Percentiles rank a stretch among this genome's conserved stretches.
phyloP scores from a whole-genome alignment of 2,329 filamentous ascomycete genomes.

The Hypoxylon sp. region DNA sequence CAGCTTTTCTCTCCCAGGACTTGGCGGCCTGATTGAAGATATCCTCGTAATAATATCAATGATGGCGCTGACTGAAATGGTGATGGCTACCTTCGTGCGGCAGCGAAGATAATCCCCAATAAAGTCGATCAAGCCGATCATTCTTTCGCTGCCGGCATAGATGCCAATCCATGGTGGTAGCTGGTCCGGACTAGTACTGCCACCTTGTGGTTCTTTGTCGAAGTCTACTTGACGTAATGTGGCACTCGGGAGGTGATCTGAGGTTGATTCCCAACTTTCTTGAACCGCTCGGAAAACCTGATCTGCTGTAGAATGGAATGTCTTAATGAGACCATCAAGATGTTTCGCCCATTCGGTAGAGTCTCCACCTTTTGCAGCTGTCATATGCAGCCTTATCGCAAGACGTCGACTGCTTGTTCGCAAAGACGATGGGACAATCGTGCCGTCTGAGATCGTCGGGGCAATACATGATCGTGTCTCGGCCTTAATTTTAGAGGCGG shows the following conservation, averaged over 20 bases:
- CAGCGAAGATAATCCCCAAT: slow-evolving; percentile 74
- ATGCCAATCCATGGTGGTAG: slow-evolving; percentile 82
- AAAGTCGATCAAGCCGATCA: slow-evolving; percentile 76
- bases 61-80: slow-evolving; percentile 76
- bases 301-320: slow-evolving; percentile 80
- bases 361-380: slow-evolving; percentile 83
- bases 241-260: slow-evolving; percentile 66
- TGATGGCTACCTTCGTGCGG: slow-evolving; percentile 75
- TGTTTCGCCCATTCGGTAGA: slow-evolving; percentile 84
- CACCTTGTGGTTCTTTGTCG: slow-evolving; percentile 65
- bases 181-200: slow-evolving; percentile 62
- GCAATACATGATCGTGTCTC: slow-evolving; percentile 74
- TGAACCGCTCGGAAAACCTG: slow-evolving; percentile 82
- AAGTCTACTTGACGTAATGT: slow-evolving; percentile 60
- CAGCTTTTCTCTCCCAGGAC: slow-evolving; percentile 60
- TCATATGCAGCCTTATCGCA: slow-evolving; percentile 80
- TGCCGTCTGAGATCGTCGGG: slow-evolving; percentile 70
- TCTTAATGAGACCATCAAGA: slow-evolving; percentile 72
- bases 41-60: slow-evolving; percentile 80
- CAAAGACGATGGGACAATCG: slow-evolving; percentile 67
- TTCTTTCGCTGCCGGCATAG: slow-evolving; percentile 78
- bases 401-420: slow-evolving; percentile 74
- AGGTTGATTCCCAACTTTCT: slow-evolving; percentile 84
- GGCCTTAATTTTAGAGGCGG: slow-evolving; percentile 76
- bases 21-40: slow-evolving; percentile 74